A percentile compares a stretch with the other conserved stretches of the same genome.
Evolutionary conservation across 257 asterid species (phyloP).

Genomic region (Salvia rosmarinus): DNA sequence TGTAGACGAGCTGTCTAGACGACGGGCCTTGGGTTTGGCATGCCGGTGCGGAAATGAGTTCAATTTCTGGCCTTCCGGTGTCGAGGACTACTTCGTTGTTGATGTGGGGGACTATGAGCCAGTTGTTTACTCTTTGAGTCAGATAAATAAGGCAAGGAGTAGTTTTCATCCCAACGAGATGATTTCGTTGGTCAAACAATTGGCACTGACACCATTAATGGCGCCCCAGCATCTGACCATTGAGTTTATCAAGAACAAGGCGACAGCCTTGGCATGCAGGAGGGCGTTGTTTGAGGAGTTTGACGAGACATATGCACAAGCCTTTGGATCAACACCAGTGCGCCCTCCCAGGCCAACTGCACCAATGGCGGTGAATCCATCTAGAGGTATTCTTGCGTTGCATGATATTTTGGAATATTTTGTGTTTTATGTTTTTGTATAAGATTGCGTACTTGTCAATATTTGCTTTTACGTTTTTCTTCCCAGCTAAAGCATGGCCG

Average conservation of each 20-base stretch:
- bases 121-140: conserved; percentile 59
- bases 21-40: conserved; percentile 72
- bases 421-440: not conserved
- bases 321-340: conserved; percentile 68
- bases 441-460: not conserved
- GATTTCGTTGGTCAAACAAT: conserved; percentile 53
- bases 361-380: conserved; percentile 55
- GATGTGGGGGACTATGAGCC: conserved; percentile 71
- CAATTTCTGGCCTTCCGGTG: conserved; percentile 57
- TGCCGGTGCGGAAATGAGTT: conserved; percentile 74
- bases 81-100: conserved; percentile 64
- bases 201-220: conserved; percentile 62
- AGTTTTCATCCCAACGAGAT: conserved; percentile 62
- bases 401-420: conserved; percentile 16
- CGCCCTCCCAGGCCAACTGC: conserved; percentile 56
- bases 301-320: conserved; percentile 95
- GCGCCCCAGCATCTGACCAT: conserved; percentile 41
- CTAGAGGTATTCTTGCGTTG: conserved; percentile 60
- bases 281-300: conserved; percentile 78
- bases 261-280: conserved; percentile 68
- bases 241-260: conserved; percentile 63
- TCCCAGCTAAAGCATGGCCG: not conserved
- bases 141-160: conserved; percentile 70
- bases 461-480: not conserved
- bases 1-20: conserved; percentile 71